Conservation (phyloP, 176 grass and related monocot genomes). For the Canna indica region DNA sequence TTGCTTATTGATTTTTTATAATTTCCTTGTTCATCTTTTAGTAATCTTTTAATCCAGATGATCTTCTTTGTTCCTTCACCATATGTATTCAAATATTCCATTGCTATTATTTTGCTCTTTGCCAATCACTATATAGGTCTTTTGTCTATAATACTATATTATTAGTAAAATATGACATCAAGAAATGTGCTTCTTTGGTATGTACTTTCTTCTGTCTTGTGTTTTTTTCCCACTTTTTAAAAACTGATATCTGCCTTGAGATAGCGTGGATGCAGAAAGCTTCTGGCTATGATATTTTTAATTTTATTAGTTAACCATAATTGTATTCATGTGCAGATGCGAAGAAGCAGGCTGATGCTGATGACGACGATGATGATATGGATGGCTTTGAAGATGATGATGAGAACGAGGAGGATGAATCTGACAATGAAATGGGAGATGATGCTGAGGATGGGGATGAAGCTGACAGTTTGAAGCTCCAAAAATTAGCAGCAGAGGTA, state of each 20-base stretch:
- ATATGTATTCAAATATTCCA: too few species aligned
- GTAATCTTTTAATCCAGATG: too few species aligned
- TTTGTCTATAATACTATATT: too few species aligned
- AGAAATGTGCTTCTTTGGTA: neutral
- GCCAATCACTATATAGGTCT: too few species aligned
- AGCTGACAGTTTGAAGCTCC: constrained; percentile 55
- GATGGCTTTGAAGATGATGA: constrained; percentile 74
- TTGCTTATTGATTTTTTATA: too few species aligned
- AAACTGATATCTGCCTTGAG: neutral
- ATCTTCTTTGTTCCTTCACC: too few species aligned
- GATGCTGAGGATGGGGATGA: constrained; percentile 83
- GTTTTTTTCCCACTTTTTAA: neutral
- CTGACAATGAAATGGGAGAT: constrained; percentile 72
- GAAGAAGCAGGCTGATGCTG: constrained; percentile 43
- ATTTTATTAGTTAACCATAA: neutral
- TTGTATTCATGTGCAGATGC: constrained; percentile 28
- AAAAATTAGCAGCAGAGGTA: constrained; percentile 78
- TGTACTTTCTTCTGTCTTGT: neutral
- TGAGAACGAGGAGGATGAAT: constrained; percentile 62
- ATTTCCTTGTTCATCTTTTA: too few species aligned
- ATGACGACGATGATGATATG: constrained; percentile 49
- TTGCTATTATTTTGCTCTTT: too few species aligned
- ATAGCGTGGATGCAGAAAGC: neutral
- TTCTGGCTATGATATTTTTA: neutral
- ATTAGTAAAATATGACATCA: too few species aligned